phyloP scores from a whole-genome alignment of 2,329 filamentous ascomycete species.

The Venturia asperata region DNA sequence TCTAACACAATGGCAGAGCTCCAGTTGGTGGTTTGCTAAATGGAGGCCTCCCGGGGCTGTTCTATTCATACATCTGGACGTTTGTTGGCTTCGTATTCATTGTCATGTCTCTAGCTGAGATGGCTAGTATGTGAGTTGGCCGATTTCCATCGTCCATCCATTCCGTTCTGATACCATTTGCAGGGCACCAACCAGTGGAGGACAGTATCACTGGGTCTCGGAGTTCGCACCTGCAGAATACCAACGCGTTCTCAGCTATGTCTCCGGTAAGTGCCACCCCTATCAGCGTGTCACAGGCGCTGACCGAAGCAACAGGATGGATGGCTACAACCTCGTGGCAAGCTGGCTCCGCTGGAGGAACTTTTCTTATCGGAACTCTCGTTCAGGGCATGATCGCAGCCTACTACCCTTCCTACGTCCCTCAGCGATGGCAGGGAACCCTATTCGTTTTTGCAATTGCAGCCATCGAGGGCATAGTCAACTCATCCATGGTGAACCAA shows the following conservation, averaged over 20 bases:
- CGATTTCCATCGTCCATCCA: not conserved
- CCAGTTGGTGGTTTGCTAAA: conserved; percentile 20
- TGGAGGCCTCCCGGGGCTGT: conserved; percentile 31
- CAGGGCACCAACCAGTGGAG: conserved; percentile 20
- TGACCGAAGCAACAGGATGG: not conserved
- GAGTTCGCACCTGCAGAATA: conserved; percentile 28
- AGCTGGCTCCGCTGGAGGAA: conserved; percentile 13
- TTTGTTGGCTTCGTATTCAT: conserved; percentile 31
- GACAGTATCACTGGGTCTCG: conserved; percentile 26
- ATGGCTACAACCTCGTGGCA: conserved; percentile 20
- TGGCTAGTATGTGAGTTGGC: conserved; percentile 26
- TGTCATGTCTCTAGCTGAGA: conserved; percentile 30
- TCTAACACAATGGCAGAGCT: not conserved
- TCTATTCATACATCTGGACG: conserved; percentile 31
- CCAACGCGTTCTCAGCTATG: conserved; percentile 28
- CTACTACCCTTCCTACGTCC: conserved; percentile 15
- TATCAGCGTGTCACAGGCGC: not conserved
- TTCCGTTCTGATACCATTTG: not conserved
- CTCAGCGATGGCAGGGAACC: conserved; percentile 19
- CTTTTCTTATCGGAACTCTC: conserved; percentile 17
- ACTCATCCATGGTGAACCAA: conserved; percentile 27
- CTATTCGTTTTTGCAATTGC: conserved; percentile 20
- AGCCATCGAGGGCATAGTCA: conserved; percentile 15
- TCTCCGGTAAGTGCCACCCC: conserved; percentile 21
- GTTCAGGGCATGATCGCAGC: conserved; percentile 20